Evolutionary conservation across 2,329 filamentous ascomycete species (phyloP), one percentile per base, ranked within the genome.

Genomic region (Cordyceps cicadae): DNA sequence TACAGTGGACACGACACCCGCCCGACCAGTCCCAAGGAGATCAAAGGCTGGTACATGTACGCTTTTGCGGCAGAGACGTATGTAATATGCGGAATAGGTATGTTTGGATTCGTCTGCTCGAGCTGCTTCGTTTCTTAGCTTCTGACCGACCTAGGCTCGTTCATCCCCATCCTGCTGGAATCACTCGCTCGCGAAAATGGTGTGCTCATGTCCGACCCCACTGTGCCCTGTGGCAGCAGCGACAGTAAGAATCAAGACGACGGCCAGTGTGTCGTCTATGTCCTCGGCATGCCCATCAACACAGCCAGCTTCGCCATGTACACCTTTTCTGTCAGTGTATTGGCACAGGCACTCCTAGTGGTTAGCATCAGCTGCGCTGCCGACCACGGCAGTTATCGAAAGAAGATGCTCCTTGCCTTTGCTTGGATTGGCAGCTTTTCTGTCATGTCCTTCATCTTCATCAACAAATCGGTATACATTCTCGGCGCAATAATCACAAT

Each of bases 291-390:
- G 62, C 87, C 96, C 69, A 87, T 99, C 76, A 97, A 97, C 74
- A 97, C 93, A 0, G 92, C 93, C 41, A 95, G 90, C 73, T 97
- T 97, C 73, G 93, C 92, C 71, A 96, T 97, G 91, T 97, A 97
- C 75, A 97, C 92, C 2, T 99, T 99, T 74, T 96, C 92, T 62
- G 79, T 95, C 69, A 95, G 90, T 71, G 94, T 99, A 1, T 74
- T 97, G 21, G 74, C 97, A 12, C 94, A 99, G 72, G 89, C 92
- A 1, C 75, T 97, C 32, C 77, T 97, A 34, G 95, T 99, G 49
- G 91, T 99, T 64, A 96, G 92, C 70, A 96, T 99, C 80, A 96
- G 92, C 69, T 94, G 90, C 60, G 92, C 93, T 8, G 94, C 94
- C 61, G 94, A 99, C 72, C 93, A 97, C 74, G 94, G 94, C 64